These are phyloP conservation scores for Silene noctiflora DNA, from an alignment of 179 eudicot species.

Conservation along the genomic window DNA sequence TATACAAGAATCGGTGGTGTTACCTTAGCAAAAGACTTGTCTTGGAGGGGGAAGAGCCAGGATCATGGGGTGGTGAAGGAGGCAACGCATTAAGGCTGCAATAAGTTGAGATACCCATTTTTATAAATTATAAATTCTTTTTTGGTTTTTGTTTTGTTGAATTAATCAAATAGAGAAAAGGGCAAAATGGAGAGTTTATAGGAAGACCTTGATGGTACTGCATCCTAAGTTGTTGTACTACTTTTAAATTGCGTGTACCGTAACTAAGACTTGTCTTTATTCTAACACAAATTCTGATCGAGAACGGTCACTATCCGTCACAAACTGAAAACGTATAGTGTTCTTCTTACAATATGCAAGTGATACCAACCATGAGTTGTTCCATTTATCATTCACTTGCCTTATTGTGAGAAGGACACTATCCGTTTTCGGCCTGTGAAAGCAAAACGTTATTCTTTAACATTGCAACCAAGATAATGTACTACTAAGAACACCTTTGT, in stretches of 20 bases:
- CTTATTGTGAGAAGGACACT: no score
- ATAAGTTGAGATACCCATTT: constrained; percentile 35
- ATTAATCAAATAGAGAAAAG: background rate
- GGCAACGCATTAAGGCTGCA: constrained; percentile 41
- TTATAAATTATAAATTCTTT: background rate
- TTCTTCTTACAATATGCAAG: no score
- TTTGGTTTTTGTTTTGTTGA: background rate
- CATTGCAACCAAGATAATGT: no score
- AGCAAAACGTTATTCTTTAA: no score
- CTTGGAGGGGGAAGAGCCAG: constrained; percentile 19
- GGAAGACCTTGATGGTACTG: constrained; percentile 18
- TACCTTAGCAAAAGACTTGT: constrained; percentile 35
- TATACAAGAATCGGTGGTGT: no score
- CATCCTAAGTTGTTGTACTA: constrained; percentile 18
- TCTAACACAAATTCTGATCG: no score
- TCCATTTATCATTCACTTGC: no score
- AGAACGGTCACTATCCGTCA: no score
- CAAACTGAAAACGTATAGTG: no score
- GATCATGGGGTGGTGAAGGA: constrained; percentile 29
- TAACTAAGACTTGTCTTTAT: background rate
- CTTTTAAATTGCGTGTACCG: background rate
- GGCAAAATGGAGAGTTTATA: background rate
- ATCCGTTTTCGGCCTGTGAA: no score
- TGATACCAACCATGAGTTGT: no score
- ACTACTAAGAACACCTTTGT: no score